These are phyloP conservation scores for Apiospora pterosperma DNA, from an alignment of 2,329 filamentous ascomycete genomes.

Conservation along the genomic window DNA sequence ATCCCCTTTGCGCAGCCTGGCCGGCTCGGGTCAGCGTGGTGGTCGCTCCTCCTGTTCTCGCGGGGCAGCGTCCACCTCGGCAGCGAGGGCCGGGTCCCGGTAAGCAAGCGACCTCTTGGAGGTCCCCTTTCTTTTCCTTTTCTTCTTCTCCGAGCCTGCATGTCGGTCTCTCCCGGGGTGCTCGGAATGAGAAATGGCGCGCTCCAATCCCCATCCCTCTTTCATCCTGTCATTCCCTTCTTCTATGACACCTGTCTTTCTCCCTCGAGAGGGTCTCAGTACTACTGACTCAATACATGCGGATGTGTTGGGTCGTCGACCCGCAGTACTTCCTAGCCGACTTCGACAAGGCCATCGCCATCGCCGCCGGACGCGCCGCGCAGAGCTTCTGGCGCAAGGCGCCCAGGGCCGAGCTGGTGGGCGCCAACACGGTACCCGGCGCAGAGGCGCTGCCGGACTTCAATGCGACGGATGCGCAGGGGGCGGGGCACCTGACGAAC, in stretches of 20 bases:
- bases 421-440: slow-evolving; percentile 16
- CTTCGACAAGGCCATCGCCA: slow-evolving; percentile 30
- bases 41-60: slow-evolving; percentile 35
- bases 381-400: slow-evolving; percentile 27
- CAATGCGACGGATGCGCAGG: slow-evolving; percentile 27
- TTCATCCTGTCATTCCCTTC: too few species aligned
- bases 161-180: too few species aligned
- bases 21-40: slow-evolving; percentile 21
- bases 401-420: slow-evolving; percentile 20
- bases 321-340: slow-evolving; percentile 32
- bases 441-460: slow-evolving; percentile 18
- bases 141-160: neutral
- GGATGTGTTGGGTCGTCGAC: slow-evolving; percentile 29
- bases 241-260: neutral
- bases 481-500: slow-evolving; percentile 18
- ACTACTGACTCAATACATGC: neutral
- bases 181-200: too few species aligned
- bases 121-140: neutral
- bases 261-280: neutral
- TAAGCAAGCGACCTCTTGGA: neutral
- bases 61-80: slow-evolving; percentile 38
- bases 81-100: slow-evolving; percentile 17
- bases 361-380: slow-evolving; percentile 25
- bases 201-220: too few species aligned
- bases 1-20: slow-evolving; percentile 18